Base-by-base conservation (phyloP, 192 early-diverging fungal species). In the Funneliformis mosseae region DNA sequence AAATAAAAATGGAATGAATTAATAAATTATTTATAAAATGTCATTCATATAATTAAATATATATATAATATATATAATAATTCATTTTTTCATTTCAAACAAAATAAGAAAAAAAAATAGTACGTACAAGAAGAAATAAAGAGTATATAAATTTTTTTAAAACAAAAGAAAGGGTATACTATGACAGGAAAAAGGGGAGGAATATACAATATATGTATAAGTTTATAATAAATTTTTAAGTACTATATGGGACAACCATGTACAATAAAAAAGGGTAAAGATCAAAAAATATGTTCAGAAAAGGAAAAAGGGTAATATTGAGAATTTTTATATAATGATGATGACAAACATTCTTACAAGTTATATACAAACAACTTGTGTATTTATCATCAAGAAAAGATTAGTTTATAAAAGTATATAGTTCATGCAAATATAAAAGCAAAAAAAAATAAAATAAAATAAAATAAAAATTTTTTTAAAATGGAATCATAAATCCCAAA, bases 231-330 rank as follows among this genome's bases (percentile, higher is more conserved):
- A 41, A 38, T 38, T 33, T 39, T 41, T 70, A 43, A 41, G 68
- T 33, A 70, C 68, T 42, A 68, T 33, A 33, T 33, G 33, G 33
- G n/a, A n/a, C n/a, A n/a, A n/a, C n/a, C 67, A 38, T 69, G 67
- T 42, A 70, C 68, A 70, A 39, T 70, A 70, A 70, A n/a, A 70
- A 70, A 42, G 39, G 39, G 41, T 41, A 27, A 70, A 70, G 68
- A 43, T 70, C 68, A 70, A 70, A 70, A 68, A 70, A 70, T 70
- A 70, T 70, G 68, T 70, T 70, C 68, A 70, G 18, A 70, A 70
- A 70, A 69, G 18, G 8, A 43, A 70, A 41, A 41, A 10, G 68
- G 68, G 16, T 48, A 48, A 48, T 55, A 55, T 55, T 55, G 50
- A 18, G 33, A 55, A n/a, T n/a, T 43, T 70, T 70, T 70, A 70